Evolutionary conservation across 495 filamentous ascomycete species (phyloP), one percentile per base, ranked within the genome.

Genomic region (Choiromyces venosus): DNA sequence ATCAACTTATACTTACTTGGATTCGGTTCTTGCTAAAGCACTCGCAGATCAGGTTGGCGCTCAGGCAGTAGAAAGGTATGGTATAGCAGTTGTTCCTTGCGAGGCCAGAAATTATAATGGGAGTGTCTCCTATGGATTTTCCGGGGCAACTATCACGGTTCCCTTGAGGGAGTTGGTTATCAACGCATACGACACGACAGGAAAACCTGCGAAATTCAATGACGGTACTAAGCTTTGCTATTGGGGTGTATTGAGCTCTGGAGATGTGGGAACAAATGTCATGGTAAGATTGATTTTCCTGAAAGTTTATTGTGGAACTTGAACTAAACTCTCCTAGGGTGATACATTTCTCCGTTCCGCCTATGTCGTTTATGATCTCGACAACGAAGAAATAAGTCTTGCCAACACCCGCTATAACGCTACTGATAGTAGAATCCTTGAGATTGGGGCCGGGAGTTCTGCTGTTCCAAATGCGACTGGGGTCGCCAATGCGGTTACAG

Each of bases 271-370:
- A 65, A 89, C 88, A 5, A 84, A 86, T 46, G 90, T 97, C 6
- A 83, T 99, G 40, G 79, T 80, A 66, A 19, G 70, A 73, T 68
- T 56, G 38, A 5, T 8, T 33, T 38, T 56, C 66, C 35, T 29
- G 33, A 21, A 67, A 12, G 66, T 0, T 5, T 21, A 37, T n/a
- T 67, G 33, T 9, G 66, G 19, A n/a, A 39, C 35, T 25, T 39
- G 33, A 0, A 67, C n/a, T 37, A 5, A 67, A 67, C 1, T 52
- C n/a, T 29, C 7, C 6, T 35, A 80, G 79, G 94, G 94, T 18
- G 94, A 99, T 81, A 97, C 94, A 0, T 99, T 97, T 84, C 85
- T 99, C 21, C 88, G 95, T 71, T 92, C 89, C 42, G 93, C 94
- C 0, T 99, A 97, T 79, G 89, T 97, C 37, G 94, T 99, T 0